phyloP scores from a whole-genome alignment of 345 rosid genomes.

The Hibiscus syriacus region DNA sequence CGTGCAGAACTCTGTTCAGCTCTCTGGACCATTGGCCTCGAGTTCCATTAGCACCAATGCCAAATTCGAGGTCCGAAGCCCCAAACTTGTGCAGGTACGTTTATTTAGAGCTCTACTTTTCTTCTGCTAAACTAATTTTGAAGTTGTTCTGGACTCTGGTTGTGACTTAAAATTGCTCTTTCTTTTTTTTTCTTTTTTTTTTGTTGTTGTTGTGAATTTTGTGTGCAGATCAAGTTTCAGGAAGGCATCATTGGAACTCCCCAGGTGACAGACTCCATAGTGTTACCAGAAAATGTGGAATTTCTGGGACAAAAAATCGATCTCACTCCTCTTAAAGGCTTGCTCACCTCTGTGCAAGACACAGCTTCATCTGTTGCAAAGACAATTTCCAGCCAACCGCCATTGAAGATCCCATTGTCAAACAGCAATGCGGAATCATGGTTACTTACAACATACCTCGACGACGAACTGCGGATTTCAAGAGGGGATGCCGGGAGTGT shows the following conservation, averaged over 20 bases:
- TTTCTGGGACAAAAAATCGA: conserved; percentile 82
- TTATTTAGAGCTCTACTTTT: neutral
- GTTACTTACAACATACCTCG: too few relatives aligned
- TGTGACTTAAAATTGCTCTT: neutral
- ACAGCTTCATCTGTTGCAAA: too few relatives aligned
- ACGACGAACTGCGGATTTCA: too few relatives aligned
- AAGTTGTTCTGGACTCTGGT: neutral
- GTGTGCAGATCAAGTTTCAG: too few relatives aligned
- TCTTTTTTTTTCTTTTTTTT: too few relatives aligned
- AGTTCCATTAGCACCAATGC: conserved; percentile 80
- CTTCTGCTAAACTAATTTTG: neutral
- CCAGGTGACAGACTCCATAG: conserved; percentile 76
- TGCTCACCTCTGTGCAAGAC: too few relatives aligned
- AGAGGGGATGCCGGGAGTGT: too few relatives aligned
- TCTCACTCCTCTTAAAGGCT: conserved; percentile 62
- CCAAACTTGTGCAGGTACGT: conserved; percentile 84
- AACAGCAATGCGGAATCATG: too few relatives aligned
- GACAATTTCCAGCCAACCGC: too few relatives aligned
- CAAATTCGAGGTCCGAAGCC: conserved; percentile 83
- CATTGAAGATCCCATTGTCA: too few relatives aligned
- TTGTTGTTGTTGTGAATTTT: too few relatives aligned
- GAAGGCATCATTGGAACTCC: conserved; percentile 94
- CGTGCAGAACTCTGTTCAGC: too few relatives aligned
- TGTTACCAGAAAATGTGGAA: conserved; percentile 67
- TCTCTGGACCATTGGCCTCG: conserved; percentile 72